Base-by-base conservation (phyloP, 2,329 filamentous ascomycete genomes). In the Parafenestella ontariensis region DNA sequence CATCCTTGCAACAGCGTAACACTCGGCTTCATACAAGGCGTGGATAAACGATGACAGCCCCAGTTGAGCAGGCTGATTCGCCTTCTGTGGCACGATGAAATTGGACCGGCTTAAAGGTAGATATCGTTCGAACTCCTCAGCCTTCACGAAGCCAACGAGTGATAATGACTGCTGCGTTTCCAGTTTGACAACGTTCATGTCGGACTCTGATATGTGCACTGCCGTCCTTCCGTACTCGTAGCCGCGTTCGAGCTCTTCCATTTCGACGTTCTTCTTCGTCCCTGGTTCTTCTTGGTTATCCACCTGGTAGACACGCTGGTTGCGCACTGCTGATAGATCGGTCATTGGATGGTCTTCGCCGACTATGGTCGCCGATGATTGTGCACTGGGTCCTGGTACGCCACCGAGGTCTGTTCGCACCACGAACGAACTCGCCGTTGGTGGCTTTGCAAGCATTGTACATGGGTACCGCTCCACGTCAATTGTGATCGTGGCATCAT, bases 141-240 rank as follows among this genome's bases (percentile, higher is more conserved):
- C 85, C 2, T 87, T 85, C 26, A 98, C 85, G 66, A 99, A 99
- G 0, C 95, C 95, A 46, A 99, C 80, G 37, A 99, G 89, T 3
- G 92, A 88, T 52, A 98, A 87, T 7, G 84, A 83, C 54, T 89
- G 88, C 9, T 79, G 76, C 0, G 92, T 95, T 66, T 96, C 89
- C 29, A 97, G 82, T 61, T 90, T 92, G n/a, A 92, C 96, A 52
- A 97, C 87, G 63, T 93, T 92, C 72, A 89, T 85, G 66, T 99
- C 94, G 0, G 89, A 89, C 64, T 93, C 88, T 61, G 87, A 91
- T 63, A 99, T 96, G 62, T 90, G 88, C 1, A 99, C 94, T 2
- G 91, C 92, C 0, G 94, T 97, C 52, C 92, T 85, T 41, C 95
- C 95, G 72, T 99, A 99, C 69, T 92, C 88, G 69, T 94, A 99